Evolutionary conservation across 2,329 filamentous ascomycete species (phyloP).

Genomic region (Sarocladium brachiariae): DNA sequence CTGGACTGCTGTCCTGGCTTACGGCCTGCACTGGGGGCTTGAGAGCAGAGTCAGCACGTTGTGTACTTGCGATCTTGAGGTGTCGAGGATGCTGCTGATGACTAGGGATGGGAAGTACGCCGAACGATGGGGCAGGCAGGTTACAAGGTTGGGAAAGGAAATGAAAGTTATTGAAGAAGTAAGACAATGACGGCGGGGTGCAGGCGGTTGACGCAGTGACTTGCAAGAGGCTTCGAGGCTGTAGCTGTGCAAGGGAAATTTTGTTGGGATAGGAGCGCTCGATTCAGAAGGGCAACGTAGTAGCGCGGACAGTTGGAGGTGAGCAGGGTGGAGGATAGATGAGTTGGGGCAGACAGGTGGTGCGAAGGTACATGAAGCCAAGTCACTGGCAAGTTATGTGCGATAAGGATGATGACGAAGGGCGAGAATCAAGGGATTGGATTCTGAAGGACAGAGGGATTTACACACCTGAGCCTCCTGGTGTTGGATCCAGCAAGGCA

Average conservation of each 20-base stretch:
- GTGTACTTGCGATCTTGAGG: not conserved
- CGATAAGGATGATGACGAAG: not conserved
- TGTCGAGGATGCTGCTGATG: not conserved
- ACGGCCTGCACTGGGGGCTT: constrained; percentile 20
- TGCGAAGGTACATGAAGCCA: not conserved
- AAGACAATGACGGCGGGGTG: not conserved
- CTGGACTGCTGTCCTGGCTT: constrained; percentile 31
- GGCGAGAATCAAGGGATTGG: not conserved
- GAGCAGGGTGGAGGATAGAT: not conserved
- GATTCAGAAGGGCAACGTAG: not conserved
- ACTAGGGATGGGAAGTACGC: not conserved
- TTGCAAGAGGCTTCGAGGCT: not conserved
- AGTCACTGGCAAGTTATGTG: not conserved
- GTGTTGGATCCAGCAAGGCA: constrained; percentile 4
- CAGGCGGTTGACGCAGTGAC: constrained; percentile 1
- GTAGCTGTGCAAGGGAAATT: not conserved
- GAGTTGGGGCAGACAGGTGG: not conserved
- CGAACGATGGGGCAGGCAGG: not conserved
- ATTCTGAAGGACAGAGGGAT: not conserved
- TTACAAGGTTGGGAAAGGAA: not conserved
- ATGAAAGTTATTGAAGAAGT: not conserved
- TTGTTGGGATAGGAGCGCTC: constrained; percentile 4
- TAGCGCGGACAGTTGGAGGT: not conserved
- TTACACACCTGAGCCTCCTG: constrained; percentile 8
- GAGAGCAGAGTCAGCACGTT: not conserved